These are phyloP conservation scores for Pythium plurisporium DNA, from an alignment of 352 stramenopile genomes.

Conservation along the genomic window DNA sequence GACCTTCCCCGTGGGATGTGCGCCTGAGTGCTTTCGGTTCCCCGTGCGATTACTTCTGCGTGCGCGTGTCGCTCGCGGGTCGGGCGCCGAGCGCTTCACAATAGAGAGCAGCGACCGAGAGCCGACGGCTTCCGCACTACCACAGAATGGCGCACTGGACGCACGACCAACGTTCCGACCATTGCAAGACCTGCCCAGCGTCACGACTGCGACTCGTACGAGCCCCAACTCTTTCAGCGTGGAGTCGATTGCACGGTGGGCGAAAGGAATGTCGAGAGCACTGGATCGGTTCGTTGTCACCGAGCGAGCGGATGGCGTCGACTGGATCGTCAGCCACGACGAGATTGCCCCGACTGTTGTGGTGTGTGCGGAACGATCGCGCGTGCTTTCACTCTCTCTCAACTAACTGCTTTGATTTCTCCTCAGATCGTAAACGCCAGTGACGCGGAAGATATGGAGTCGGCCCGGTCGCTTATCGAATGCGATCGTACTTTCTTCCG, in stretches of 20 bases:
- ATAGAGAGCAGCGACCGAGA: background rate
- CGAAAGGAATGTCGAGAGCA: conserved; percentile 6
- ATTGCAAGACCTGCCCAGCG: conserved; percentile 27
- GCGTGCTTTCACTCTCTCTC: background rate
- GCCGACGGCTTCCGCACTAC: conserved; percentile 17
- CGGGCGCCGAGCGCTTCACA: background rate
- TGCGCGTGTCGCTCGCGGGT: conserved; percentile 20
- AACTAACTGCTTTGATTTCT: background rate
- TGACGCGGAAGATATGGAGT: background rate
- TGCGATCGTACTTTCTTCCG: conserved; percentile 45
- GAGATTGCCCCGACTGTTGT: background rate
- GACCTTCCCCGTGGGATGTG: conserved; percentile 30
- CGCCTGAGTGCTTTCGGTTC: conserved; percentile 34
- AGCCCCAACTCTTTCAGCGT: background rate
- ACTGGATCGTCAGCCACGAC: background rate
- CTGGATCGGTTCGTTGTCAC: conserved; percentile 5
- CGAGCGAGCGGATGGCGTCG: background rate
- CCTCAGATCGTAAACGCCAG: background rate
- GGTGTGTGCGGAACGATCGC: background rate
- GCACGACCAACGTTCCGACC: conserved; percentile 44
- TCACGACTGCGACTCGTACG: background rate
- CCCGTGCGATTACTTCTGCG: conserved; percentile 33
- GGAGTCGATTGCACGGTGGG: conserved; percentile 5
- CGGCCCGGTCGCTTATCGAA: conserved; percentile 15
- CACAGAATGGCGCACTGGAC: conserved; percentile 37